Base-by-base conservation (phyloP, 2,329 filamentous ascomycete species). In the Ophiostoma ulmi region DNA sequence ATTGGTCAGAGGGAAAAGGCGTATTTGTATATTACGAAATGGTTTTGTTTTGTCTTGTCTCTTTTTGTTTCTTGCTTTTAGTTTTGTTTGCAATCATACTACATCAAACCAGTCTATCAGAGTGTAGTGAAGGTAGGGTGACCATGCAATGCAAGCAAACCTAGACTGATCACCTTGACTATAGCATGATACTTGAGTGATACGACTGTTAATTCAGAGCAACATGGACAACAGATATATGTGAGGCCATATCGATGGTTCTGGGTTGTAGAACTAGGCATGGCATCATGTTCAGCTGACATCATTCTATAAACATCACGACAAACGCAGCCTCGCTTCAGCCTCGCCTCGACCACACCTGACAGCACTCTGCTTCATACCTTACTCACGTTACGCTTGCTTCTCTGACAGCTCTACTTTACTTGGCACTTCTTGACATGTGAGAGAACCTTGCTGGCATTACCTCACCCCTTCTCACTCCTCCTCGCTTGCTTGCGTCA, bases 11-110 rank as follows among this genome's bases (percentile, higher is more conserved):
- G 61, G 61, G 35, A 64, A 63, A 64, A 64, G 61, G 61, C 61
- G 61, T 64, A 64, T 64, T n/a, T 64, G 61, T 64, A 64, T 64
- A 64, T 64, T 64, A 64, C 61, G 61, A 64, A 64, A 64, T 64
- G 61, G 61, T 58, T 20, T 58, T 20, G 52, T 58, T 61, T 48
- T 48, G 14, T 58, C 10, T 22, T 58, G n/a, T 26, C 26, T 58
- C 14, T 58, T 11, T 26, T 22, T 58, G 7, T 26, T 26, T 26
- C 3, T 22, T 58, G 52, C 26, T 26, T 22, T 10, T 22, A 13
- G n/a, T 58, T 58, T 4, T 48, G 44, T 10, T 26, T 48, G 44
- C 44, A 58, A 58, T 58, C n/a, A 58, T 58, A 58, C 17, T 26
- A 26, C 22, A 26, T 26, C 52, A 58, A 48, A 48, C 17, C n/a